Base-by-base conservation (phyloP, 2,329 filamentous ascomycete genomes). In the Pestalotiopsis fici region DNA sequence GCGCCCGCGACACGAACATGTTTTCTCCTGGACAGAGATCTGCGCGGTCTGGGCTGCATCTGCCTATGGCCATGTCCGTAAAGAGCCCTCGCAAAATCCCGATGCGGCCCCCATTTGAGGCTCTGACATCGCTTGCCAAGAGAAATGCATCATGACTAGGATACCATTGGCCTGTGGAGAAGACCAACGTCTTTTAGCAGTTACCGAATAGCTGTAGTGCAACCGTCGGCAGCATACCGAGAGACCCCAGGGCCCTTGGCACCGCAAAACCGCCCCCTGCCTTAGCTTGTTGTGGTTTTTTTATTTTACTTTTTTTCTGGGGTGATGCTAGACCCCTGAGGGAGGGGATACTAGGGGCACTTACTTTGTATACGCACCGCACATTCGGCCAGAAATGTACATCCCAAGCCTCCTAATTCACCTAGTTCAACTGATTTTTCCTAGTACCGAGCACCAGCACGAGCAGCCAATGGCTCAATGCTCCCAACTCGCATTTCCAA, bases 41-140 rank as follows among this genome's bases (percentile, higher is more conserved):
- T 50, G n/a, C 43, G 31, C 5, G 15, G 6, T 50, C 43, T 50
- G 43, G 31, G 31, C 31, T 35, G 6, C 43, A 21, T 50, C 43
- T 50, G 43, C n/a, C n/a, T n/a, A n/a, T 50, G 43, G 18, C 39
- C n/a, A n/a, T 35, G 31, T 35, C n/a, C n/a, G 31, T 11, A 35
- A 35, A 50, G 43, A 18, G 18, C 43, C 43, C 18, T 50, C n/a
- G 18, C 43, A 21, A 50, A 23, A 18, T 18, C 18, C 18, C n/a
- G 7, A 50, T n/a, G 21, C 18, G n/a, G 43, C 18, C 43, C 43
- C 43, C 43, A 50, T 50, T 50, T 43, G 59, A 62, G 59, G 59
- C 59, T 62, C 59, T 62, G 21, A 62, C 59, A 47, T 43, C 59
- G 35, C 35, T 47, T 62, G 59, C 59, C 59, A 62, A 62, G 59